Evolutionary conservation across 1,284 basidiomycete species (phyloP).

Genomic region (Marasmius oreades): DNA sequence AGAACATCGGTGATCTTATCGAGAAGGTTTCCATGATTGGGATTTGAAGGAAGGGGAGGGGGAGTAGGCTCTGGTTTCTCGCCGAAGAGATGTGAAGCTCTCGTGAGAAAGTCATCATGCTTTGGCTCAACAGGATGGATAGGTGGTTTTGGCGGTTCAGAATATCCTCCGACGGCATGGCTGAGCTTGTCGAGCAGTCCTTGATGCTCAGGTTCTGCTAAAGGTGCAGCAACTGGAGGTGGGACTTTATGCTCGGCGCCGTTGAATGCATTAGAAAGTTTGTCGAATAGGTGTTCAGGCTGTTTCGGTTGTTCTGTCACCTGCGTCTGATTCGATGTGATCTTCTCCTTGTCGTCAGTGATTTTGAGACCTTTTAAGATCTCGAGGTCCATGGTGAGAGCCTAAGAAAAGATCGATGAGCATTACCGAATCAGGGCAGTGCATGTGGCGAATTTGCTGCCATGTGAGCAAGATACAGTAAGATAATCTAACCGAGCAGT

Average conservation of each 20-base stretch:
- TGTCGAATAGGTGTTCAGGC: conserved; percentile 1
- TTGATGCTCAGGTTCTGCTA: conserved; percentile 11
- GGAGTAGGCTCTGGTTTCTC: background rate
- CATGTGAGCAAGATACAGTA: no score
- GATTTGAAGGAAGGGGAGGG: conserved; percentile 16
- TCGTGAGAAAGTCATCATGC: conserved; percentile 7
- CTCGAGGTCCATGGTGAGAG: background rate
- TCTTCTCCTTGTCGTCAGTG: conserved; percentile 3
- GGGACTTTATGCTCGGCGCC: background rate
- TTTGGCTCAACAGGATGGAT: background rate
- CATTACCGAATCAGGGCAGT: no score
- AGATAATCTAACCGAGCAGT: no score
- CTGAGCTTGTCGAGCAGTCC: conserved; percentile 19
- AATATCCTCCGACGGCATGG: conserved; percentile 13
- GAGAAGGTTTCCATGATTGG: conserved; percentile 18
- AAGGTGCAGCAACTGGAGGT: background rate
- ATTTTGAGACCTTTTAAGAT: conserved; percentile 1
- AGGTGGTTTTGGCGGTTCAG: background rate
- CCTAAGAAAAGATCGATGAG: background rate
- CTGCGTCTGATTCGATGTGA: background rate
- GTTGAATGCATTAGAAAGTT: background rate
- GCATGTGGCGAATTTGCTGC: background rate
- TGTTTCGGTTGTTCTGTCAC: background rate
- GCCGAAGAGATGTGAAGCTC: conserved; percentile 4
- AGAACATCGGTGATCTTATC: conserved; percentile 22